Evolutionary conservation across 164 flowering plant species (phyloP).

Genomic region (Aristolochia fimbriata): DNA sequence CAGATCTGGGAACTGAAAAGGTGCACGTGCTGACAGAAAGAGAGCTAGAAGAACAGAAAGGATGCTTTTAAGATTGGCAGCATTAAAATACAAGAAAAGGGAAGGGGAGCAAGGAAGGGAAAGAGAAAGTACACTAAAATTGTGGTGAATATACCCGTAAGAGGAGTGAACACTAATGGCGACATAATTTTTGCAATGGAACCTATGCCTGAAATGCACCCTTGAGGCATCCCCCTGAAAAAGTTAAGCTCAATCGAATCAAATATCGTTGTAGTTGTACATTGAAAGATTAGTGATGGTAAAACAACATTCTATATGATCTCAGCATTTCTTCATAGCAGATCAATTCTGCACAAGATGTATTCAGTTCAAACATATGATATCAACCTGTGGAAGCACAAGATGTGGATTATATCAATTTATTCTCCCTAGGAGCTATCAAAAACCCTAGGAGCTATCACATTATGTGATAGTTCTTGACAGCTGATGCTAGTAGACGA

Average conservation of each 20-base stretch:
- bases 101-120: neutral
- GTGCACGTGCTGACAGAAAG: conserved; percentile 37
- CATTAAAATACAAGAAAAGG: neutral
- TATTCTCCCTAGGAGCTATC: too few relatives aligned
- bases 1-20: conserved; percentile 47
- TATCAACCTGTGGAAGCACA: neutral
- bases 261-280: too few relatives aligned
- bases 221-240: conserved; percentile 87
- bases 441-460: too few relatives aligned
- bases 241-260: neutral
- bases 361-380: too few relatives aligned
- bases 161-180: conserved; percentile 73
- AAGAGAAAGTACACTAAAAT: neutral
- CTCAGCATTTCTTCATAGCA: too few relatives aligned
- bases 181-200: conserved; percentile 66
- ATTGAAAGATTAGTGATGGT: too few relatives aligned
- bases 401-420: neutral
- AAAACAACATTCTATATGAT: too few relatives aligned
- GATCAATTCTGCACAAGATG: too few relatives aligned
- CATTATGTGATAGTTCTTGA: too few relatives aligned
- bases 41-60: conserved; percentile 26
- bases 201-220: conserved; percentile 76
- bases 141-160: conserved; percentile 42
- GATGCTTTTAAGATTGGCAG: conserved; percentile 3
- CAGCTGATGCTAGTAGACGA: too few relatives aligned